phyloP scores from a whole-genome alignment of 148 eudicot genomes.

The Rhododendron griersonianum region DNA sequence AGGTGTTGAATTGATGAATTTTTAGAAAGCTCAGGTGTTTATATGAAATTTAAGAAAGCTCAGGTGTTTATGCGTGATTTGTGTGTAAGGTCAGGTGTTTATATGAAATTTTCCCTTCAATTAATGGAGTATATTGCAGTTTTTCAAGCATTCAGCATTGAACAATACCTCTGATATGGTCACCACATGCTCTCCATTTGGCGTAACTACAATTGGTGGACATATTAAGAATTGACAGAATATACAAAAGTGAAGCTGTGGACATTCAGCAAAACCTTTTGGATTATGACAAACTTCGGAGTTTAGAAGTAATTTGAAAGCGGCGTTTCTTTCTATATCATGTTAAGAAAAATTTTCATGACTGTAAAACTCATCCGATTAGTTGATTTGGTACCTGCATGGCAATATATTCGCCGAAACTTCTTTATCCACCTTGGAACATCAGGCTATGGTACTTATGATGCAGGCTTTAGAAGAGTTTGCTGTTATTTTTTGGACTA shows the following conservation, averaged over 20 bases:
- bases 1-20: too few species aligned
- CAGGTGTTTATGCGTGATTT: too few species aligned
- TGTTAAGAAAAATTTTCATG: background rate
- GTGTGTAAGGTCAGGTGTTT: too few species aligned
- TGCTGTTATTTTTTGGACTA: background rate
- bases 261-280: background rate
- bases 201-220: background rate
- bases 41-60: too few species aligned
- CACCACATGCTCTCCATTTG: background rate
- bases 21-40: too few species aligned
- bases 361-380: background rate
- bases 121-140: too few species aligned
- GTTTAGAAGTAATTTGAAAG: background rate
- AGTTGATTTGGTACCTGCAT: background rate
- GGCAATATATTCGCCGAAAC: too few species aligned
- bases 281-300: background rate
- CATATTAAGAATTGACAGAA: background rate
- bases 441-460: background rate
- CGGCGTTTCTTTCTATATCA: background rate
- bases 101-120: too few species aligned
- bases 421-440: too few species aligned
- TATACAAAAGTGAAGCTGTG: background rate
- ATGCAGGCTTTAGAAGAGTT: background rate
- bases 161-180: background rate
- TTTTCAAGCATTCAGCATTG: conserved; percentile 21